Evolutionary conservation across 2,329 filamentous ascomycete genomes (phyloP), one percentile per base, ranked within the genome.

Genomic region (Trichoderma oligosporum): DNA sequence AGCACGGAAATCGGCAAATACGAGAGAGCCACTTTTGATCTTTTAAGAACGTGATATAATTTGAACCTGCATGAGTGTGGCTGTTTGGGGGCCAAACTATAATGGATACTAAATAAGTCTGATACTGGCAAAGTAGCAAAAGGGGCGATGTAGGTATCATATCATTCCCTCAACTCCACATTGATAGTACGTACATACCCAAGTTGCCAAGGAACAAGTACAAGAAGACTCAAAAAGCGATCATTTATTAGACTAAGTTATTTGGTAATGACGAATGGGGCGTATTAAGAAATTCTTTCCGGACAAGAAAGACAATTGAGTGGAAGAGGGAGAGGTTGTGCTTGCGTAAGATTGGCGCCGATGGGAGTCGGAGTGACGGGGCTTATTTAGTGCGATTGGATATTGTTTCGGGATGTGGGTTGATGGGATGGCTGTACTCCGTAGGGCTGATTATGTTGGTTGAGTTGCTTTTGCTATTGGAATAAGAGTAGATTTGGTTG

Each of bases 261-360:
- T n/a, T 16, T 7, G 41, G 41, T n/a, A 16, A n/a, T 22, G 14
- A n/a, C 22, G 4, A 16, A n/a, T 24, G 22, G 22, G n/a, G n/a
- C n/a, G n/a, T n/a, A n/a, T n/a, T n/a, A n/a, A n/a, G n/a, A n/a
- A n/a, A n/a, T n/a, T n/a, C n/a, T n/a, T n/a, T n/a, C n/a, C n/a
- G n/a, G n/a, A n/a, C n/a, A n/a, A n/a, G n/a, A n/a, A n/a, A n/a
- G n/a, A n/a, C n/a, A n/a, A n/a, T n/a, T n/a, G n/a, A n/a, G n/a
- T n/a, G n/a, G 14, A 22, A 29, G 42, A 27, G 42, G 9, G 12
- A 27, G 12, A 11, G 27, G 24, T n/a, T n/a, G n/a, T 16, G 45
- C 48, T 52, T 52, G 48, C 48, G 48, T 52, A 52, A 52, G 36
- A 44, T 44, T 51, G 33, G 46, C 38, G 46, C 46, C 14, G 46